Base-by-base conservation (phyloP, 1,284 basidiomycete species). In the Dichomitus squalens region DNA sequence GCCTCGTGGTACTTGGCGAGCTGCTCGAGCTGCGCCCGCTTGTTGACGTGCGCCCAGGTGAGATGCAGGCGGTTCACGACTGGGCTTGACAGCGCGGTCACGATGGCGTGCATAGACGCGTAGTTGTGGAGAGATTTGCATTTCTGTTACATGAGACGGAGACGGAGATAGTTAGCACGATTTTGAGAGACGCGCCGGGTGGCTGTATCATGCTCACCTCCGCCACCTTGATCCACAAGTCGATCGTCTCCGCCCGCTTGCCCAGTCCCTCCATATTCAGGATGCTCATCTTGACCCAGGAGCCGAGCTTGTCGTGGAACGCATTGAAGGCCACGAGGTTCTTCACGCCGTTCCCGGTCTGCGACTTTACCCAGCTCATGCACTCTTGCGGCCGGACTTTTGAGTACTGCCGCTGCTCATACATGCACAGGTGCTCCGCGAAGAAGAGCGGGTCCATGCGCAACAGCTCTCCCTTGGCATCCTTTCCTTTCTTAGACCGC, bases 221-320 rank as follows among this genome's bases (percentile, higher is more conserved):
- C 9, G 88, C 86, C 33, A 90, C 84, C 65, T 83, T 87, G 61
- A 91, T 85, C 88, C 88, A 91, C 67, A 85, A 81, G 57, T 88
- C 85, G 34, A 90, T 73, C n/a, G 78, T 80, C 52, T 84, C 79
- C 5, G 84, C 80, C 41, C 87, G 76, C 65, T 78, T 82, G 12
- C 75, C 75, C 52, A 85, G 69, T 2, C 72, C 73, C 9, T 85
- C 81, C 51, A 77, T 73, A 51, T 71, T 77, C 34, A 91, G 69
- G 34, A 89, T 78, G 64, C 81, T 86, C 31, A 70, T 72, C 67
- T 86, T 87, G 18, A 90, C 87, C 87, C 87, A 90, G 18, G 75
- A 71, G 21, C 78, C 79, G 27, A 92, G 70, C 62, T 81, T 81
- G 64, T 88, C 85, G 66, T 86, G 82, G 5, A 81, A 83, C 2